Conservation (phyloP, 208 protist genomes). For the Leishmania martiniquensis region DNA sequence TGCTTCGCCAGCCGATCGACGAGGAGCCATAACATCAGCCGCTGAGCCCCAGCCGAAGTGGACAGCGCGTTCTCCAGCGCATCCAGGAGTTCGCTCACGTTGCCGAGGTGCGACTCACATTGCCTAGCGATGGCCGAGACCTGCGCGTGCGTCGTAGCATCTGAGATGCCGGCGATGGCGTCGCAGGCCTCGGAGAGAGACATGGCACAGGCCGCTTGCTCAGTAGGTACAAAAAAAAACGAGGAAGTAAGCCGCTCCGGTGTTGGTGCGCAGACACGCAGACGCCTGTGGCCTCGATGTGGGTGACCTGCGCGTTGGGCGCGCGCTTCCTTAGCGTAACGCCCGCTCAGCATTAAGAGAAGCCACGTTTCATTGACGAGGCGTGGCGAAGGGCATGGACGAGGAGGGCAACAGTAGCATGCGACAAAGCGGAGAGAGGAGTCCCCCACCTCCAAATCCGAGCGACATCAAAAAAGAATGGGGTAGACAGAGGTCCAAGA, state of each 20-base stretch:
- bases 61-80: slow-evolving; percentile 74
- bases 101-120: slow-evolving; percentile 71
- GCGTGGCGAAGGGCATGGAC: no score
- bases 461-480: not conserved
- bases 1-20: slow-evolving; percentile 87
- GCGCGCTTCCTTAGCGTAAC: not conserved
- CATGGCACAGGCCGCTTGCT: slow-evolving; percentile 34
- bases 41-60: slow-evolving; percentile 46
- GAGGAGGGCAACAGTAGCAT: not conserved
- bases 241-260: not conserved
- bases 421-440: not conserved
- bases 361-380: not conserved
- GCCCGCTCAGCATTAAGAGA: not conserved
- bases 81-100: slow-evolving; percentile 71
- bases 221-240: not conserved
- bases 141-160: slow-evolving; percentile 47
- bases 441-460: no score
- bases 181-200: slow-evolving; percentile 75
- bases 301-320: not conserved
- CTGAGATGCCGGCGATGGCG: slow-evolving; percentile 66
- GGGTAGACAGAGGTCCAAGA: not conserved
- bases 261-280: not conserved
- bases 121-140: slow-evolving; percentile 54
- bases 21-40: slow-evolving; percentile 85
- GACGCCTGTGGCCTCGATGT: not conserved